A percentile compares a stretch with the other conserved stretches of the same genome.
These are phyloP conservation scores for Lepidium sativum DNA, from an alignment of 345 rosid species.

Conservation along the genomic window DNA sequence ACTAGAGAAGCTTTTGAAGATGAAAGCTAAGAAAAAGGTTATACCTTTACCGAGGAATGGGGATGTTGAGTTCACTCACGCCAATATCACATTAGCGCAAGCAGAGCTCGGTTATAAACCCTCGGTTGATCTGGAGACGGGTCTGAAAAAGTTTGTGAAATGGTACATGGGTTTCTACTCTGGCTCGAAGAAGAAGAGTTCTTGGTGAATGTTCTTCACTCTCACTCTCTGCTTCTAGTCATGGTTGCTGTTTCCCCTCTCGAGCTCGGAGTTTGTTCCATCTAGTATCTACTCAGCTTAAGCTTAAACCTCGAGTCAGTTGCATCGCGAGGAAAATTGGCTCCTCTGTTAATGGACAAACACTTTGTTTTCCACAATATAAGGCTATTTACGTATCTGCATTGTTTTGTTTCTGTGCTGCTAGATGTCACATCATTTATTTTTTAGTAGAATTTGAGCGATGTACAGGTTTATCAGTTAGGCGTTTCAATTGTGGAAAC, in stretches of 20 bases:
- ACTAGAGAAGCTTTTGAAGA: slow-evolving; percentile 53
- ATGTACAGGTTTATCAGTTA: slow-evolving; percentile 19
- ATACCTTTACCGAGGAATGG: slow-evolving; percentile 62
- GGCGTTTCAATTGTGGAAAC: slow-evolving; percentile 1
- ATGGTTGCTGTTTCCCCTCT: not conserved
- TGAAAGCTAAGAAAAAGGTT: slow-evolving; percentile 49
- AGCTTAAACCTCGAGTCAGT: not conserved
- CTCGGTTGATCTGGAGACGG: slow-evolving; percentile 47
- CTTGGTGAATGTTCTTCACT: slow-evolving; percentile 19
- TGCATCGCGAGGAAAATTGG: not conserved
- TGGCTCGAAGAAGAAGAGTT: slow-evolving; percentile 38
- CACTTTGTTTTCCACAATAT: slow-evolving; percentile 7
- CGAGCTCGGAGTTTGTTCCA: slow-evolving; percentile 2
- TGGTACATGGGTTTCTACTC: slow-evolving; percentile 55
- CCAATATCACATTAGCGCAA: slow-evolving; percentile 51
- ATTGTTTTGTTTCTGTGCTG: slow-evolving; percentile 21
- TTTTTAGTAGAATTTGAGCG: slow-evolving; percentile 23
- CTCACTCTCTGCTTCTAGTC: not conserved
- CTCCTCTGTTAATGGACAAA: not conserved
- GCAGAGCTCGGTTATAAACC: slow-evolving; percentile 56
- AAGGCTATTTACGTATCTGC: slow-evolving; percentile 16
- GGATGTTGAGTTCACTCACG: slow-evolving; percentile 57
- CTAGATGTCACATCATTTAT: slow-evolving; percentile 23
- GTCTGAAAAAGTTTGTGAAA: slow-evolving; percentile 62
- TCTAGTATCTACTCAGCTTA: not conserved